These are phyloP conservation scores for Pseudocercospora macadamiae DNA, from an alignment of 2,329 filamentous ascomycete genomes.

Conservation along the genomic window DNA sequence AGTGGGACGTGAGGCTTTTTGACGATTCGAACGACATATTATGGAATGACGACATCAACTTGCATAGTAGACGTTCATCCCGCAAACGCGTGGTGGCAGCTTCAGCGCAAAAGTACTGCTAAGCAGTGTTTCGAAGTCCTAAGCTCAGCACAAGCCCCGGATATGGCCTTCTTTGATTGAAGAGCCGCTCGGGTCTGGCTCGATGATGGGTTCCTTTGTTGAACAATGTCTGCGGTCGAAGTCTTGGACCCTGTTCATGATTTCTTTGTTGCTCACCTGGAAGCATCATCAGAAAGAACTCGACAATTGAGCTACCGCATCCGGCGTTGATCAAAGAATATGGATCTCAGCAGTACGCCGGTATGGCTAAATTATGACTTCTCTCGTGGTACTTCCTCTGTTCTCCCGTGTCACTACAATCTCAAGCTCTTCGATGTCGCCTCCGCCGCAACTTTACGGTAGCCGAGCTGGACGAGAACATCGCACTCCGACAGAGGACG, in stretches of 20 bases:
- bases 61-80: neutral
- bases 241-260: neutral
- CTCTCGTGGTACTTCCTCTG: neutral
- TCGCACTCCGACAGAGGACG: too few species aligned
- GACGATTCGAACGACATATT: conserved; percentile 1
- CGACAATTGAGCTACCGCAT: neutral
- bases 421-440: too few species aligned
- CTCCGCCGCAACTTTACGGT: too few species aligned
- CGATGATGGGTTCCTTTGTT: too few species aligned
- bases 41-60: neutral
- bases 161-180: neutral
- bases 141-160: too few species aligned
- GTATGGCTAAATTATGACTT: neutral
- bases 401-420: neutral
- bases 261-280: neutral
- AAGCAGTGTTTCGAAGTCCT: too few species aligned
- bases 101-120: neutral
- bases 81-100: neutral
- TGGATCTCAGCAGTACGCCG: neutral
- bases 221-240: neutral
- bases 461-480: too few species aligned
- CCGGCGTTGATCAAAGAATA: neutral
- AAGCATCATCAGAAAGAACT: neutral
- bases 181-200: neutral
- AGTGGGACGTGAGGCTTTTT: conserved; percentile 60